Percentiles rank a stretch among this genome's conserved stretches.
Evolutionary conservation across 192 early-diverging fungal genomes (phyloP).

Genomic region (Coemansia sp.): DNA sequence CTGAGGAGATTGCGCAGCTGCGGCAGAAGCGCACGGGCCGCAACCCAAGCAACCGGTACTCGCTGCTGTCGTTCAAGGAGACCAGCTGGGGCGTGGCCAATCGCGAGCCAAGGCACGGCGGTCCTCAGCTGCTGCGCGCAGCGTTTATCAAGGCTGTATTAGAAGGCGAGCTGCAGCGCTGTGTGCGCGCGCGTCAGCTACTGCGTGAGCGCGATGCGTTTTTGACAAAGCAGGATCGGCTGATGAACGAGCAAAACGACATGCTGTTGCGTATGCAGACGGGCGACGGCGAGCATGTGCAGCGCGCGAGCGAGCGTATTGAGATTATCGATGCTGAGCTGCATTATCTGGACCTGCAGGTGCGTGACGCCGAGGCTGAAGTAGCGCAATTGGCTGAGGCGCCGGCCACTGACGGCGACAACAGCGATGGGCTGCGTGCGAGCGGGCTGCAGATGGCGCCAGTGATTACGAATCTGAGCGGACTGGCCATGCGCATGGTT

Average conservation of each 20-base stretch:
- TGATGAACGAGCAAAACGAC: slow-evolving; percentile 52
- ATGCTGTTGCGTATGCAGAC: slow-evolving; percentile 33
- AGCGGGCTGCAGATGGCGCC: slow-evolving; percentile 26
- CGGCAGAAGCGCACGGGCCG: slow-evolving; percentile 37
- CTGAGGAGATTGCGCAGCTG: slow-evolving; percentile 40
- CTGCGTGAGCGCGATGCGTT: slow-evolving; percentile 45
- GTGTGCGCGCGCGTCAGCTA: slow-evolving; percentile 45
- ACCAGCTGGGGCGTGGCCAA: slow-evolving; percentile 44
- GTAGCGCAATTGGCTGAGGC: slow-evolving; percentile 38
- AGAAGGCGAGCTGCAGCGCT: slow-evolving; percentile 46
- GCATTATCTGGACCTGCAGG: slow-evolving; percentile 48
- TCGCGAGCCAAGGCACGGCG: slow-evolving; percentile 11
- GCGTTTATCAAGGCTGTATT: slow-evolving; percentile 48
- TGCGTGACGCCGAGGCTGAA: slow-evolving; percentile 50
- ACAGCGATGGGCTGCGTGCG: not conserved
- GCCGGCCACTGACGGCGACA: not conserved
- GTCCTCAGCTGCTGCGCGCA: slow-evolving; percentile 40
- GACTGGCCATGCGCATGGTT: slow-evolving; percentile 55
- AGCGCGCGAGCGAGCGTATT: slow-evolving; percentile 13
- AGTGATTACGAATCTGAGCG: slow-evolving; percentile 45
- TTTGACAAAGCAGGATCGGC: slow-evolving; percentile 37
- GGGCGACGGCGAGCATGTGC: slow-evolving; percentile 20
- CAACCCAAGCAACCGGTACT: slow-evolving; percentile 37
- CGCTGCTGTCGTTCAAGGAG: slow-evolving; percentile 37
- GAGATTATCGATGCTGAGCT: slow-evolving; percentile 54